These are phyloP conservation scores for Cutaneotrichosporon arboriforme DNA, from an alignment of 1,284 basidiomycete genomes.

Conservation along the genomic window DNA sequence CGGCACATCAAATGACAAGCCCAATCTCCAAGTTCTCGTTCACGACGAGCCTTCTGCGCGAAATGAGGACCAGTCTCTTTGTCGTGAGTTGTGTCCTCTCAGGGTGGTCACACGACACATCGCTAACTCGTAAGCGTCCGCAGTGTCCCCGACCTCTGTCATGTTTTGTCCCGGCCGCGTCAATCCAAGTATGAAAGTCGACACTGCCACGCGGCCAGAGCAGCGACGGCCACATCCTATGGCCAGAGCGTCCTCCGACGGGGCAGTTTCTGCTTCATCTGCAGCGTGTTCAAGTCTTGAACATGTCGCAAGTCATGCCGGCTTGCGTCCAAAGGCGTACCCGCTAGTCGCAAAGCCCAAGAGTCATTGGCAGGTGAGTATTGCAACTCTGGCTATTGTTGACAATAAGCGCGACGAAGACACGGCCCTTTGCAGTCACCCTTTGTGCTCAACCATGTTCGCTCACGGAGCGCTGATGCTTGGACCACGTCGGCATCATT, in stretches of 20 bases:
- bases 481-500: constrained; percentile 40
- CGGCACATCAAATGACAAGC: background rate
- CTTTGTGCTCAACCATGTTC: constrained; percentile 40
- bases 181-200: constrained; percentile 11
- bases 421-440: constrained; percentile 35
- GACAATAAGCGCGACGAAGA: constrained; percentile 28
- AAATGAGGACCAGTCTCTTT: constrained; percentile 3
- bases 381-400: background rate
- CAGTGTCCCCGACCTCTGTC: constrained; percentile 13
- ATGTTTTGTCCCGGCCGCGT: constrained; percentile 14
- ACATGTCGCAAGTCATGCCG: background rate
- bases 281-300: background rate
- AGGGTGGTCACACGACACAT: background rate
- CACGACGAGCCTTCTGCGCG: constrained; percentile 3
- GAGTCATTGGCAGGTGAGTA: constrained; percentile 36
- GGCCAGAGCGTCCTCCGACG: constrained; percentile 1
- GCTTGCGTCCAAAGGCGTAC: background rate
- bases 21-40: constrained; percentile 10
- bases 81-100: constrained; percentile 1
- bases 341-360: constrained; percentile 12
- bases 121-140: background rate
- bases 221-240: background rate
- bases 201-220: background rate
- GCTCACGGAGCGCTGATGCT: constrained; percentile 28
- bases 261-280: background rate